These are phyloP conservation scores for Mucor racemosus DNA, from an alignment of 371 early-diverging fungal species.

Conservation along the genomic window DNA sequence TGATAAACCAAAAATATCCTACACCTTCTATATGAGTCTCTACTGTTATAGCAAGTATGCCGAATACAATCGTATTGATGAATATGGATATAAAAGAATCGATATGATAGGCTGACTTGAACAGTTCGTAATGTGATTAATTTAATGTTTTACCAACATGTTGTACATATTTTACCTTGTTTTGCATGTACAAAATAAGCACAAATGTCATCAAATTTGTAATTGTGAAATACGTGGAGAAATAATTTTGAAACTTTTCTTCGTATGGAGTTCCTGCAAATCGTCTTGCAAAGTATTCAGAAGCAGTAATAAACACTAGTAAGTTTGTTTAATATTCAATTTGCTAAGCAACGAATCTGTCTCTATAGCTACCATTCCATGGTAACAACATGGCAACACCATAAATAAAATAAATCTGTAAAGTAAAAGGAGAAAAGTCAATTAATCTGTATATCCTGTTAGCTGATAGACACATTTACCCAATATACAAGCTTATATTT, in stretches of 20 bases:
- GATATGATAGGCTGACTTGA: constrained; percentile 28
- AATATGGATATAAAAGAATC: constrained; percentile 36
- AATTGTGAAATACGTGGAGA: constrained; percentile 68
- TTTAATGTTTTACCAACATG: neutral
- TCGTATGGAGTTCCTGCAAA: constrained; percentile 66
- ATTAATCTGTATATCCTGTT: neutral
- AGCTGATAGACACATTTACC: constrained; percentile 12
- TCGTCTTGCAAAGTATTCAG: constrained; percentile 69
- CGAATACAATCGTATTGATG: constrained; percentile 44
- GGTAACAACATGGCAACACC: constrained; percentile 79
- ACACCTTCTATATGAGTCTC: constrained; percentile 31
- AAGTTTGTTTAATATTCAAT: neutral
- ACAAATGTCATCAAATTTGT: constrained; percentile 63
- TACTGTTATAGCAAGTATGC: constrained; percentile 38
- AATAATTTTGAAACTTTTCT: constrained; percentile 78
- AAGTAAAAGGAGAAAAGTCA: constrained; percentile 3
- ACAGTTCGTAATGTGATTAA: neutral
- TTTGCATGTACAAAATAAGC: constrained; percentile 65
- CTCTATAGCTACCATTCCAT: constrained; percentile 72
- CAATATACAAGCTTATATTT: constrained; percentile 34
- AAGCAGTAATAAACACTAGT: constrained; percentile 77
- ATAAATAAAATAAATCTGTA: constrained; percentile 68
- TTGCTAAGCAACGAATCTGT: neutral
- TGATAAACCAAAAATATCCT: constrained; percentile 64
- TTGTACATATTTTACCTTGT: constrained; percentile 44